A percentile compares a stretch with the other conserved stretches of the same genome.
Conservation (phyloP, 179 eudicot species). For the Spinacia oleracea region DNA sequence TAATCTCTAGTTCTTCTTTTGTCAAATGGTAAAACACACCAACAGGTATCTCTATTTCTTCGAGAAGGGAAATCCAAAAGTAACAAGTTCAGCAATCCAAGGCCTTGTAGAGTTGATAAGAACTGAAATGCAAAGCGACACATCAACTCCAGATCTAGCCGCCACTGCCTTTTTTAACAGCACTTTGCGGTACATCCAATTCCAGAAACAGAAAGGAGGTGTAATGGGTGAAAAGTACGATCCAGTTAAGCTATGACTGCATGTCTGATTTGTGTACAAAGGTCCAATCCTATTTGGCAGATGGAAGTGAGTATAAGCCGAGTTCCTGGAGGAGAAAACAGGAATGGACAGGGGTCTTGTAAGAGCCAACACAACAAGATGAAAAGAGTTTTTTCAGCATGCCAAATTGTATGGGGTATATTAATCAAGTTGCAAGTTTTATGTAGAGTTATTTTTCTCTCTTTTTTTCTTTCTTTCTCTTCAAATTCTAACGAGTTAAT, state of each 20-base stretch:
- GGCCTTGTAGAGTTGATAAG: conserved; percentile 77
- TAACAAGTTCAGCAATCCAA: conserved; percentile 73
- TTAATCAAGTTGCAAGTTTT: neutral
- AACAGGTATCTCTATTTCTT: conserved; percentile 84
- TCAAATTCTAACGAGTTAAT: neutral
- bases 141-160: conserved; percentile 44
- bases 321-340: neutral
- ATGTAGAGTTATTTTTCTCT: neutral
- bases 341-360: conserved; percentile 4
- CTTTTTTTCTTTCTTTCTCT: neutral
- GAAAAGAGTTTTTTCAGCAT: neutral
- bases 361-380: neutral
- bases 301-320: neutral
- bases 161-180: conserved; percentile 63
- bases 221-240: conserved; percentile 81
- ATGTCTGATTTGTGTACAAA: conserved; percentile 1
- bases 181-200: conserved; percentile 82
- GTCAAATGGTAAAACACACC: conserved; percentile 18
- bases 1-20: conserved; percentile 2
- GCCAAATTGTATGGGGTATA: neutral
- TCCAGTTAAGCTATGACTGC: conserved; percentile 58
- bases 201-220: conserved; percentile 97
- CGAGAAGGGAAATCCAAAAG: conserved; percentile 87
- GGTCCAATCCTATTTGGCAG: neutral
- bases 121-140: conserved; percentile 80